Conservation (phyloP, 2,329 filamentous ascomycete genomes). For the Epichloe aotearoae region DNA sequence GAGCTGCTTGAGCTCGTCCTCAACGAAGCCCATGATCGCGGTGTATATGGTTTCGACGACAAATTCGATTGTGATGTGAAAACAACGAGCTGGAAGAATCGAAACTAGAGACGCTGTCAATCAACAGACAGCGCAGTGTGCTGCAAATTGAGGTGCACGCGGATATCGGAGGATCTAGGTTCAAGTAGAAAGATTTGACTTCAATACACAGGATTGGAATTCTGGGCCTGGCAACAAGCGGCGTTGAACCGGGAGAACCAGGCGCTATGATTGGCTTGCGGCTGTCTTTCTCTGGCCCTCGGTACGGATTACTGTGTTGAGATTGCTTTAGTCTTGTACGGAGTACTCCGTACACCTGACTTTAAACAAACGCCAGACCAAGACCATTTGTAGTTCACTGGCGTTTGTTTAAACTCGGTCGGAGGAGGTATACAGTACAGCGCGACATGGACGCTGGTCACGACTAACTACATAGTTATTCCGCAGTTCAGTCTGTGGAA, state of each 20-base stretch:
- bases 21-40: slow-evolving; percentile 72
- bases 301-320: background rate
- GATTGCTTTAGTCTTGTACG: background rate
- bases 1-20: slow-evolving; percentile 73
- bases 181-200: background rate
- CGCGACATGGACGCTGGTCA: too few relatives aligned
- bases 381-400: background rate
- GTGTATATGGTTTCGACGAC: background rate
- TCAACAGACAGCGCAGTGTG: background rate
- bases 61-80: slow-evolving; percentile 3
- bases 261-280: slow-evolving; percentile 3
- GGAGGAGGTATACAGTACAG: too few relatives aligned
- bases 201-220: background rate
- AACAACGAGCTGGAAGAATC: slow-evolving; percentile 5
- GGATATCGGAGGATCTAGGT: background rate
- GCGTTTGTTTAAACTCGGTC: too few relatives aligned
- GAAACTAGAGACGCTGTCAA: background rate
- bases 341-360: background rate
- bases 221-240: background rate
- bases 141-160: background rate
- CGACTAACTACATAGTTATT: too few relatives aligned
- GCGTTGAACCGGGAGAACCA: background rate
- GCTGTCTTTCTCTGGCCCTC: background rate
- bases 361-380: background rate
- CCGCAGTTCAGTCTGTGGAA: too few relatives aligned